These are phyloP conservation scores for Massospora cicadina DNA, from an alignment of 371 early-diverging fungal genomes.

Conservation along the genomic window DNA sequence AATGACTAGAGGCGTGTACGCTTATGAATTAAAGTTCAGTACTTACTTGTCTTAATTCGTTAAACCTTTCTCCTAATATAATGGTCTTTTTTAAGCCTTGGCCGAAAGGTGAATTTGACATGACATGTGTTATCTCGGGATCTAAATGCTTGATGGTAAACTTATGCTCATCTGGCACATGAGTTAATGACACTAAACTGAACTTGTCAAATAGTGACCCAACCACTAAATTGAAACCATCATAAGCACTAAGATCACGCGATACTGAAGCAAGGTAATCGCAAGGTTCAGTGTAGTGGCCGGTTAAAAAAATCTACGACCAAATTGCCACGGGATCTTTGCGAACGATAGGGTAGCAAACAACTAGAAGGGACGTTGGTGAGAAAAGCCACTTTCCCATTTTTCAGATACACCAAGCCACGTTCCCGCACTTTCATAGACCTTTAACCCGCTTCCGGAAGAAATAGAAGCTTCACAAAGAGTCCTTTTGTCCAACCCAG, in stretches of 20 bases:
- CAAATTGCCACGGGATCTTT: background rate
- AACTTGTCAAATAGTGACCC: background rate
- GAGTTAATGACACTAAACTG: background rate
- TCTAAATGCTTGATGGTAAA: background rate
- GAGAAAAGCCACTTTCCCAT: conserved; percentile 3
- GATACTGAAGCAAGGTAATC: background rate
- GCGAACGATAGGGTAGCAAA: background rate
- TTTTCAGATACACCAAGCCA: background rate
- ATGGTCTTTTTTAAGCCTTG: background rate
- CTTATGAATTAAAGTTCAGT: background rate
- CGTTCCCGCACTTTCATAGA: background rate
- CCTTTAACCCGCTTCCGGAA: background rate
- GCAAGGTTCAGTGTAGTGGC: background rate
- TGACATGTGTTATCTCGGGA: background rate
- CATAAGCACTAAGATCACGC: background rate
- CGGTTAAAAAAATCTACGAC: background rate
- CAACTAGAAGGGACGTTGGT: background rate
- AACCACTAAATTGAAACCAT: background rate
- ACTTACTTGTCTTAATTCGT: background rate
- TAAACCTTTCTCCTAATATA: background rate
- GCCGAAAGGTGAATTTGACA: background rate
- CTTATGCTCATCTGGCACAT: background rate
- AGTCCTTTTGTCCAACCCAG: conserved; percentile 1
- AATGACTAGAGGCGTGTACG: background rate
- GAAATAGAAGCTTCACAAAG: background rate